Evolutionary conservation across 2,329 filamentous ascomycete genomes (phyloP), one percentile per base, ranked within the genome.

Genomic region (Pezicula neosporulosa): DNA sequence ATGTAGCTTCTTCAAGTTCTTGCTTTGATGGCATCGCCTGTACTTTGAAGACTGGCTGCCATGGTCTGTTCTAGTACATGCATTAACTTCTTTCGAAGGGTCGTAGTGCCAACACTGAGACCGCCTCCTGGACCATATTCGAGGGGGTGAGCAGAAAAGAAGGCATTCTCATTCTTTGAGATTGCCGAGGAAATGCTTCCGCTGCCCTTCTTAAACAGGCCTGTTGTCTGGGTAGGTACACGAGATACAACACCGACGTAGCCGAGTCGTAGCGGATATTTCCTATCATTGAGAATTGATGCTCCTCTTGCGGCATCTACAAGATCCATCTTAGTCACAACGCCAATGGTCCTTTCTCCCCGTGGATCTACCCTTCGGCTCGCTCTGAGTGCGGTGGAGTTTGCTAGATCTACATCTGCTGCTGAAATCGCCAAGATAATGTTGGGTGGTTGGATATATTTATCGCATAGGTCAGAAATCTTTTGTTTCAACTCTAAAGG

Each of bases 301-400:
- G 83, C 80, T 28, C 92, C 94, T 52, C 93, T 84, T 7, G 77
- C 75, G 3, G 94, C 80, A 60, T 97, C 93, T 7, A 99, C 92
- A 19, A 99, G 78, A 64, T 99, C 94, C 93, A 99, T 97, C 74
- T 99, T 99, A 3, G 94, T 99, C 39, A 99, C 86, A n/a, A 99
- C 94, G 42, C 94, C 94, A 65, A 99, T 99, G 0, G 94, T 99
- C 56, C 94, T 82, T 72, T 99, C 94, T 49, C 94, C 94, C 54
- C 94, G 81, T 1, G 94, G 94, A 64, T 99, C 94, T 27, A 97
- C 92, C 60, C 93, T 82, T 56, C 94, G 82, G 60, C 92, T 96
- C 16, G 94, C 91, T 60, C 92, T 81, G 21, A 99, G 72, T 6
- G 94, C 92, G 6, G 94, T 94, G 1, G 94, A 99, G 69, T 99